Base-by-base conservation (phyloP, 306 rosid genomes). In the Pachyrhizus erosus region DNA sequence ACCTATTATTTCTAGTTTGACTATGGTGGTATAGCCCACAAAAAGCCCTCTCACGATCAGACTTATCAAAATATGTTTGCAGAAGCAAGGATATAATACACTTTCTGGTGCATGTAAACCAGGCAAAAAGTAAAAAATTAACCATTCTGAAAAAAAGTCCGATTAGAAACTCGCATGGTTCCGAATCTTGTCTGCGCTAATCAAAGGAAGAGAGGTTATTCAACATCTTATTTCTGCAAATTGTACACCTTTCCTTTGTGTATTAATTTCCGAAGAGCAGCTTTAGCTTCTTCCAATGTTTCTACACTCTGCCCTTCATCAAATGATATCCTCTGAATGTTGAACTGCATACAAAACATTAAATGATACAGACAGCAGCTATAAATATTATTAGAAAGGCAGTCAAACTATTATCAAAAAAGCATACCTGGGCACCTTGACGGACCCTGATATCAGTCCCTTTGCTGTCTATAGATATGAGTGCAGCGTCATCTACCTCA, bases 391-490 rank as follows among this genome's bases (percentile, higher is more conserved):
- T 60, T 62, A 61, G 43, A 73, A 31, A 42, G 14, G 14, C 45
- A 81, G 77, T 23, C 5, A 29, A 75, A 43, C 21, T 31, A 10
- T 40, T 39, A 67, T 20, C 1, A 45, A 18, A 58, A 61, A 73
- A 26, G 5, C 17, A 69, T 80, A 96, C 99, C 98, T 96, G 97
- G 57, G 98, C 99, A 42, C 99, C 99, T 85, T 96, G 97, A 46
- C 98, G 98, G 51, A 96, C 99, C 87, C 99, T 91, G 31, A 96
- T 87, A 83, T 96, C 99, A 5, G 88, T 92, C 76, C 99, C 99
- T 75, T 91, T 96, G 86, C 99, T 96, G 88, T 96, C 99, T 74
- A 96, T 93, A 27, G 99, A 96, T 90, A 96, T 96, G 79, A 96
- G 91, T 61, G 99, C 98, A 0, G 97, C 99, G 77, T 96, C 99